Conservation (phyloP, 192 early-diverging fungal genomes). For the Backusella mclennaniae region DNA sequence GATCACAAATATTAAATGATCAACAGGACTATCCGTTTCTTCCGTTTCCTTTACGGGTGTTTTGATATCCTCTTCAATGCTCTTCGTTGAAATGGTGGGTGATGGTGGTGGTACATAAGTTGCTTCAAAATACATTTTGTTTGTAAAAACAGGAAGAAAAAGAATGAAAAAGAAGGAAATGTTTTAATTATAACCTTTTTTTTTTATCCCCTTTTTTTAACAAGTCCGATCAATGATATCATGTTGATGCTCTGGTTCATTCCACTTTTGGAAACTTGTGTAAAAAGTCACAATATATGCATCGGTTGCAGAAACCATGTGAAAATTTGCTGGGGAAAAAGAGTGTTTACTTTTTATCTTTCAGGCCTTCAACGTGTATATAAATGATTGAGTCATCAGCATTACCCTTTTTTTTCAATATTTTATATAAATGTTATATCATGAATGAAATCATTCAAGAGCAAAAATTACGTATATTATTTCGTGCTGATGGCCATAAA, state of each 20-base stretch:
- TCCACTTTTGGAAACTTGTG: not conserved
- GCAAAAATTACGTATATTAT: too few relatives aligned
- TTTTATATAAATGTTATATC: too few relatives aligned
- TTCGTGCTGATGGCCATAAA: too few relatives aligned
- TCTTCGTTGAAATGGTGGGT: conserved; percentile 2
- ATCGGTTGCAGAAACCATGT: not conserved
- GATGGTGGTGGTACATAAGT: conserved; percentile 33
- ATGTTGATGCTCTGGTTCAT: not conserved
- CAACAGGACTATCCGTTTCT: conserved; percentile 20
- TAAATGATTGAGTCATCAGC: too few relatives aligned
- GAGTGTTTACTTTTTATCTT: too few relatives aligned
- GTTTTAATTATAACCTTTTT: not conserved
- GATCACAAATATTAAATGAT: conserved; percentile 40
- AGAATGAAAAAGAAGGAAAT: not conserved
- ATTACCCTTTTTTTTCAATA: too few relatives aligned
- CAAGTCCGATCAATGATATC: conserved; percentile 7
- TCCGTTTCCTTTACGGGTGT: not conserved
- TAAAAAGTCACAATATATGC: not conserved
- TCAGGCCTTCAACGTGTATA: too few relatives aligned
- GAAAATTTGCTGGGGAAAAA: not conserved
- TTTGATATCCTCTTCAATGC: not conserved
- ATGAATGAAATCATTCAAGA: too few relatives aligned
- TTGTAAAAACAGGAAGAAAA: not conserved
- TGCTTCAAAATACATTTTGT: conserved; percentile 32
- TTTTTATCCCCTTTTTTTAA: not conserved